Evolutionary conservation across 441 rosid species (phyloP).

Genomic region (Lepidium campestre): DNA sequence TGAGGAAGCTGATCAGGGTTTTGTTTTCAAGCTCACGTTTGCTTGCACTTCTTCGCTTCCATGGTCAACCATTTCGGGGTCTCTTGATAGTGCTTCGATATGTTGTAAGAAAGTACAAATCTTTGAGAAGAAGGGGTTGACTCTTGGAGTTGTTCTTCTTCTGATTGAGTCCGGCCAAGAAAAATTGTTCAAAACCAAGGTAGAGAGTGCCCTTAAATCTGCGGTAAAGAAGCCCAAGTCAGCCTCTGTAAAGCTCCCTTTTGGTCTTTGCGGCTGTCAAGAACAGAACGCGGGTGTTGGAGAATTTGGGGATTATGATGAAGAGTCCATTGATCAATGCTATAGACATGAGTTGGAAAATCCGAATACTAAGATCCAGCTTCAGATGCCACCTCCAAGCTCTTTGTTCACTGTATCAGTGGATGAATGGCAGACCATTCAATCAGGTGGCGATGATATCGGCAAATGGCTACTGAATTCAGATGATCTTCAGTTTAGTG

Average conservation of each 20-base stretch:
- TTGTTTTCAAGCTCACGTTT: constrained; percentile 63
- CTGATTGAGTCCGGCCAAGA: constrained; percentile 56
- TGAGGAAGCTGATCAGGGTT: constrained; percentile 48
- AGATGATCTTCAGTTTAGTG: constrained; percentile 64
- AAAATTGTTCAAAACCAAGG: constrained; percentile 42
- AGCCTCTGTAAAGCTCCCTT: constrained; percentile 71
- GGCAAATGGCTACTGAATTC: constrained; percentile 72
- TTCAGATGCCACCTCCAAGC: constrained; percentile 61
- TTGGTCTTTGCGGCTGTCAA: constrained; percentile 91
- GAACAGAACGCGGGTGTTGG: constrained; percentile 57
- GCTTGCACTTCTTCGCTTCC: constrained; percentile 62
- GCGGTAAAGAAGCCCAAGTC: constrained; percentile 64
- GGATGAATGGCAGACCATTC: constrained; percentile 88
- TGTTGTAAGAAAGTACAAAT: constrained; percentile 78
- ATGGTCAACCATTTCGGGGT: constrained; percentile 69
- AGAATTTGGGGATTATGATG: constrained; percentile 65
- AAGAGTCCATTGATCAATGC: constrained; percentile 48
- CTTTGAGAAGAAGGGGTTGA: constrained; percentile 90
- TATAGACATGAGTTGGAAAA: constrained; percentile 44
- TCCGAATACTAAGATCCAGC: constrained; percentile 42
- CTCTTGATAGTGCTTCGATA: constrained; percentile 61
- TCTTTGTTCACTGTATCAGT: constrained; percentile 59
- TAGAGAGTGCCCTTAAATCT: constrained; percentile 69
- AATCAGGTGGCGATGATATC: constrained; percentile 55
- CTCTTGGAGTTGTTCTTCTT: constrained; percentile 67